Base-by-base conservation (phyloP, 169 alveolate genomes). In the Cryptosporidium felis region DNA sequence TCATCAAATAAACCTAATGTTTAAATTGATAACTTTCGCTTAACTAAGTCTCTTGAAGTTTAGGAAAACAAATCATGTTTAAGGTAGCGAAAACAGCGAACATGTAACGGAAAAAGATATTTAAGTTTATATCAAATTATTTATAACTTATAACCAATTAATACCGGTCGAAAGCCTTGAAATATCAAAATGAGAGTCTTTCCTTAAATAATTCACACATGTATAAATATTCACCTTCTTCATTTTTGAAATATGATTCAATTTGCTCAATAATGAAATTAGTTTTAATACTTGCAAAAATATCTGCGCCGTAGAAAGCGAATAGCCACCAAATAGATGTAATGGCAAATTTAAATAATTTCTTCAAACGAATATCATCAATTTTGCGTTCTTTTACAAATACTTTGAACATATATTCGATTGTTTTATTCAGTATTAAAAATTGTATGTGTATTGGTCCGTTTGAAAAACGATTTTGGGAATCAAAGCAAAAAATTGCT, bases 251-350 rank as follows among this genome's bases (percentile, higher is more conserved):
- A 42, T 23, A 41, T 16, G 8, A n/a, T n/a, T 42, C 41, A 6
- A 14, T 16, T 46, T 23, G 14, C 30, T 62, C 58, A 62, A 62
- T 21, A 42, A 62, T 28, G 14, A 23, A 16, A 26, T 12, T n/a
- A 42, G n/a, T 21, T 4, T n/a, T n/a, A n/a, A n/a, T 3, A 8
- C 38, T 34, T 42, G 26, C n/a, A n/a, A n/a, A n/a, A n/a, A n/a
- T n/a, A n/a, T n/a, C n/a, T n/a, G n/a, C n/a, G n/a, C n/a, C n/a
- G n/a, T n/a, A n/a, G n/a, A n/a, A n/a, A n/a, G 42, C 12, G 10
- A 18, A 8, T 41, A 65, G 26, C 63, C 63, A 65, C 62, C 36
- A 65, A 23, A 65, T 28, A 32, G 81, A 65, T 32, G 49, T 18
- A 3, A 46, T 5, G 10, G 46, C 21, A 44, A 65, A 65, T 23